Evolutionary conservation across 805 yeast species (phyloP), one percentile per base, ranked within the genome.

Genomic region (Myxozyma nipponensis): DNA sequence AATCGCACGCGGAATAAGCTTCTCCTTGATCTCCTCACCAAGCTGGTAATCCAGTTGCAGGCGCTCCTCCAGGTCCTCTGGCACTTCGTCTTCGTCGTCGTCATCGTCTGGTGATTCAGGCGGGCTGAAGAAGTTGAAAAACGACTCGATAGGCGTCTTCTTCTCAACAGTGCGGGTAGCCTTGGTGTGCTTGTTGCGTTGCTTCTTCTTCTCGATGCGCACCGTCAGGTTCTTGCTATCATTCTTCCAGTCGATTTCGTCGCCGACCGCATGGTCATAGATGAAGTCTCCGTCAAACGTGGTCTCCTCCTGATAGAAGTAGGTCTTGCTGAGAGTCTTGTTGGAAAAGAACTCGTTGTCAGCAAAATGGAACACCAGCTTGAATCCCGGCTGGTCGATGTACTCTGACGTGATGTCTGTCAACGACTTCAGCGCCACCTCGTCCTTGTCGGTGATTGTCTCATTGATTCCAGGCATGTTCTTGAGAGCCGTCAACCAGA

Each of bases 201-300:
- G 98, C 73, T 90, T 93, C 73, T 97, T 83, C 77, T 87, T 86
- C 75, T 91, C 97, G 50, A 93, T 83, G 52, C 75, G 72, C 49
- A 93, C 79, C 18, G 98, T 91, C 46, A 87, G 89, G 66, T 93
- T 91, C 55, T 75, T 74, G 60, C 84, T 95, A 63, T 83, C 82
- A 47, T 83, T 78, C 57, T 72, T 73, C 98, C 98, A 93, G 61
- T 84, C 73, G 67, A 93, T 86, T 49, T 80, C 83, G 59, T 79
- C 76, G 48, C 98, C 98, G 66, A 87, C 95, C 10, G 98, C 98
- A 66, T 87, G 95, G 71, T 91, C 97, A 69, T 91, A 93, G 61
- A 93, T 89, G 68, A 87, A 91, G 69, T 93, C 98, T 28, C 98
- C 97, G 26, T 90, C 83, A 70, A 88, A 87, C 21, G 96, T 96